Conservation (phyloP, 2,329 filamentous ascomycete genomes). For the Ascochyta rabiei region DNA sequence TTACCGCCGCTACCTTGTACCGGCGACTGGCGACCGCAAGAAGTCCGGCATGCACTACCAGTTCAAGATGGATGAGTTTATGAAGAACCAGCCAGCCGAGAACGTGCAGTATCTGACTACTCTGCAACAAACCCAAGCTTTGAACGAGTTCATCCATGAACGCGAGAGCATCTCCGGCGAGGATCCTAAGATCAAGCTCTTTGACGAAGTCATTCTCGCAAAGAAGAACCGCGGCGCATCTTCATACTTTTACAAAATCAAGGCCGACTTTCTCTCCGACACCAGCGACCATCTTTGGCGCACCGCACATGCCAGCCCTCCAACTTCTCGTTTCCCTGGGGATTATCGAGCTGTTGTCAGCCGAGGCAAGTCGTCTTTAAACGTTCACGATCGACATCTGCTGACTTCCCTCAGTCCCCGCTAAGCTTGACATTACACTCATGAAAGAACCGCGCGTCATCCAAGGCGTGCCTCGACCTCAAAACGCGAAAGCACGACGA, state of each 20-base stretch:
- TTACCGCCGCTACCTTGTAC: slow-evolving; percentile 67
- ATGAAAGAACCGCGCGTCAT: slow-evolving; percentile 94
- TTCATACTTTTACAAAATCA: slow-evolving; percentile 67
- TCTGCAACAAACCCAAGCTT: slow-evolving; percentile 70
- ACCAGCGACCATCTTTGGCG: slow-evolving; percentile 81
- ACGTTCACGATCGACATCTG: slow-evolving; percentile 58
- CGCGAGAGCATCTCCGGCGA: slow-evolving; percentile 69
- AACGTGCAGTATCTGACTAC: slow-evolving; percentile 68
- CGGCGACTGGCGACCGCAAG: slow-evolving; percentile 65
- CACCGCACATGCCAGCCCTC: slow-evolving; percentile 64
- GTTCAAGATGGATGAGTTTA: slow-evolving; percentile 71
- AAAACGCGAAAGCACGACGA: slow-evolving; percentile 54
- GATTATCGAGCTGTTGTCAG: slow-evolving; percentile 60
- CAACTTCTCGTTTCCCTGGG: slow-evolving; percentile 59
- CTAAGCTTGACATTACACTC: slow-evolving; percentile 80
- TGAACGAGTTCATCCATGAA: slow-evolving; percentile 86
- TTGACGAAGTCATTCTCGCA: slow-evolving; percentile 83
- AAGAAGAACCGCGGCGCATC: slow-evolving; percentile 73
- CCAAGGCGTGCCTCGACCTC: slow-evolving; percentile 77
- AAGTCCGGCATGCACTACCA: slow-evolving; percentile 67
- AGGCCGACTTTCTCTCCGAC: slow-evolving; percentile 69
- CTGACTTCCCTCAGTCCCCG: slow-evolving; percentile 70
- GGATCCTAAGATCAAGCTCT: slow-evolving; percentile 73
- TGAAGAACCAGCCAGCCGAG: slow-evolving; percentile 68
- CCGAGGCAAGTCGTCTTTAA: slow-evolving; percentile 56